Evolutionary conservation across 177 flowering plant species (phyloP).

Genomic region (Tripterygium wilfordii): DNA sequence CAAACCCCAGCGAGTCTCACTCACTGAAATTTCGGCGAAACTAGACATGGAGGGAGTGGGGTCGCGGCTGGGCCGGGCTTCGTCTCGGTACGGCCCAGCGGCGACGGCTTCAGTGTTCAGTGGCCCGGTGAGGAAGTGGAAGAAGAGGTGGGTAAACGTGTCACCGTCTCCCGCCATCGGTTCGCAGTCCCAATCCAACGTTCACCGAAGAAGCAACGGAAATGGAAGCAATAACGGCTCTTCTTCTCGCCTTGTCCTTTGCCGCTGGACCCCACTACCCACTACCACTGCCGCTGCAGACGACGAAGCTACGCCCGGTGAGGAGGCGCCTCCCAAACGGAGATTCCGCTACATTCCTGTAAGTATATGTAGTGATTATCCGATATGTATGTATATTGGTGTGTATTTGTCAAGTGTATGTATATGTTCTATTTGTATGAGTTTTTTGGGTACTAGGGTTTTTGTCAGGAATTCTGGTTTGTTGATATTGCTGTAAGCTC

Average conservation of each 20-base stretch:
- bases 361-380: constrained; percentile 4
- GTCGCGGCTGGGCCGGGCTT: constrained; percentile 36
- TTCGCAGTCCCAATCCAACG: constrained; percentile 17
- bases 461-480: no score
- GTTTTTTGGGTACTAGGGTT: no score
- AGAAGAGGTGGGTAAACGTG: constrained; percentile 50
- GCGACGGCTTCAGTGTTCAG: constrained; percentile 35
- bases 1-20: no score
- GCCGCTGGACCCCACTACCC: constrained; percentile 41
- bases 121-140: constrained; percentile 59
- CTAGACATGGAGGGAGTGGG: constrained; percentile 41
- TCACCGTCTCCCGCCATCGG: constrained; percentile 14
- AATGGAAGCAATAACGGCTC: constrained; percentile 7
- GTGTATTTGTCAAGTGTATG: no score
- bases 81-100: constrained; percentile 37
- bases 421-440: no score
- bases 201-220: constrained; percentile 16
- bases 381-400: no score
- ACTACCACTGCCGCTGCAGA: constrained; percentile 2
- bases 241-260: constrained; percentile 34
- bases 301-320: constrained; percentile 1
- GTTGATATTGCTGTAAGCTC: no score
- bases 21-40: background rate
- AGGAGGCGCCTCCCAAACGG: constrained; percentile 29
- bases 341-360: constrained; percentile 54